Evolutionary conservation across 2,329 filamentous ascomycete species (phyloP).

Genomic region (Apiospora kogelbergensis): DNA sequence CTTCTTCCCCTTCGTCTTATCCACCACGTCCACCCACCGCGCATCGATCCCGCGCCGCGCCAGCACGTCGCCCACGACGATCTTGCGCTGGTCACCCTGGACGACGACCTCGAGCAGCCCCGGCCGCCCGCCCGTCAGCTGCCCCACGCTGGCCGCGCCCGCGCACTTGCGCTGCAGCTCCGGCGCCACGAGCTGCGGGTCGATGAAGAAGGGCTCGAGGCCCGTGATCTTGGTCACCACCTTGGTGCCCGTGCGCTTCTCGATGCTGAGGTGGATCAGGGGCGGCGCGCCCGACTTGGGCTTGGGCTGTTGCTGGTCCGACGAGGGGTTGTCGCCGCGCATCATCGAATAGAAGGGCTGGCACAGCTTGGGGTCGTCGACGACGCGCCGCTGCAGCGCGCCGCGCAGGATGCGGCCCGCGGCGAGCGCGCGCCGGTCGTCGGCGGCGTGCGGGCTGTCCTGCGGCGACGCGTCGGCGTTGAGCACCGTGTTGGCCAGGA

Average conservation of each 20-base stretch:
- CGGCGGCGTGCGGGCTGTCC: too few relatives aligned
- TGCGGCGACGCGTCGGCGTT: constrained; percentile 23
- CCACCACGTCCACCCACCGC: constrained; percentile 63
- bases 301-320: constrained; percentile 38
- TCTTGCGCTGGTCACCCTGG: constrained; percentile 65
- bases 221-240: constrained; percentile 63
- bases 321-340: neutral
- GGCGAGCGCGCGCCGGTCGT: constrained; percentile 52
- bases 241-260: constrained; percentile 66
- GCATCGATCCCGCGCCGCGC: constrained; percentile 57
- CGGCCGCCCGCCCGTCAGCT: constrained; percentile 59
- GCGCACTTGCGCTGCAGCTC: constrained; percentile 68
- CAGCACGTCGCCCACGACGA: constrained; percentile 55
- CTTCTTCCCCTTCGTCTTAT: constrained; percentile 65
- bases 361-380: constrained; percentile 13
- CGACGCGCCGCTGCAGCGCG: constrained; percentile 12
- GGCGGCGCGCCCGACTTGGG: constrained; percentile 61
- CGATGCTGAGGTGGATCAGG: constrained; percentile 58
- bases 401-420: constrained; percentile 13
- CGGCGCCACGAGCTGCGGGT: constrained; percentile 59
- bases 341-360: constrained; percentile 12
- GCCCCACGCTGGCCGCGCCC: constrained; percentile 64
- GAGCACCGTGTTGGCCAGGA: constrained; percentile 62
- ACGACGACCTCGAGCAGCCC: constrained; percentile 64
- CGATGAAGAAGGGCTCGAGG: constrained; percentile 61